Conservation (phyloP, 331 rosid species). For the Acacia pycnantha region DNA sequence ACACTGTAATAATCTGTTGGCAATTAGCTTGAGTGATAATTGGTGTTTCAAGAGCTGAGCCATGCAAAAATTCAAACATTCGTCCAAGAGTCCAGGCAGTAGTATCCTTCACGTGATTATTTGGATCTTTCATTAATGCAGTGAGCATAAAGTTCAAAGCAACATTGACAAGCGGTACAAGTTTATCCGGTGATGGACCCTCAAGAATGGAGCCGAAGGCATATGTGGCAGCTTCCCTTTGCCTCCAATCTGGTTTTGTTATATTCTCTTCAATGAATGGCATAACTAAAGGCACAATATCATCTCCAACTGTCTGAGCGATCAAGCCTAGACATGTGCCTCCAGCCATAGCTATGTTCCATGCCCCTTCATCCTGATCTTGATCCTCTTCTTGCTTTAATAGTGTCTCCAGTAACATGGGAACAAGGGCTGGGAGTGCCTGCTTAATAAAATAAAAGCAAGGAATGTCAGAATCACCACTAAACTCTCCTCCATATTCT, state of each 20-base stretch:
- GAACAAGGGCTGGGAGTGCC: neutral
- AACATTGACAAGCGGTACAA: neutral
- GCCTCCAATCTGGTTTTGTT: neutral
- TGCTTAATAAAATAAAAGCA: neutral
- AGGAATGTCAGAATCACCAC: neutral
- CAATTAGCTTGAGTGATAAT: neutral
- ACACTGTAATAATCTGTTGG: neutral
- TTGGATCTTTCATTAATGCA: neutral
- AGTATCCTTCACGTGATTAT: neutral
- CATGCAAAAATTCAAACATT: neutral
- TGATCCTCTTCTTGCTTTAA: neutral
- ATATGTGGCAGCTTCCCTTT: constrained; percentile 1
- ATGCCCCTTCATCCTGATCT: neutral
- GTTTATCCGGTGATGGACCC: neutral
- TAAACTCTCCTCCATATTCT: neutral
- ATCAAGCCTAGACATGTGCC: neutral
- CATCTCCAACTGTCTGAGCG: neutral
- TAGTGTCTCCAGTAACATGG: neutral
- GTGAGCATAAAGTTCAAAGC: neutral
- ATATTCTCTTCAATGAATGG: neutral
- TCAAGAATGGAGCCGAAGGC: neutral
- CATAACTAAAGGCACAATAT: neutral
- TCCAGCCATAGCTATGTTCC: constrained; percentile 7
- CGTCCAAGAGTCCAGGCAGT: neutral
- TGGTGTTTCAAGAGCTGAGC: neutral